These are phyloP conservation scores for Populus deltoides DNA, from an alignment of 345 rosid species.

Conservation along the genomic window DNA sequence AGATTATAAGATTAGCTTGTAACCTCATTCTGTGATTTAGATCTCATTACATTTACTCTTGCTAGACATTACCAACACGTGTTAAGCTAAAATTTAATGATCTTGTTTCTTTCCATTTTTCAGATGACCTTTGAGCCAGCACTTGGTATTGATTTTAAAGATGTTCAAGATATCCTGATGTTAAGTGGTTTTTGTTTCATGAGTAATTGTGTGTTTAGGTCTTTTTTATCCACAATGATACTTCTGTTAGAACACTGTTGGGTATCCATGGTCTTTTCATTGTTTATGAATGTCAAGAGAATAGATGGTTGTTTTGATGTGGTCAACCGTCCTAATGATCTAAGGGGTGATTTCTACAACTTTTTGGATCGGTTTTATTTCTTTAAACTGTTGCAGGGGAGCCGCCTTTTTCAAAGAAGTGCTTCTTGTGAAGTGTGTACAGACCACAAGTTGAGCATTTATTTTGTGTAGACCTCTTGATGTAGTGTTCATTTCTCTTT, in stretches of 20 bases:
- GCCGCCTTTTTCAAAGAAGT: background rate
- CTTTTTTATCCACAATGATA: background rate
- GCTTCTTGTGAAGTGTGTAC: background rate
- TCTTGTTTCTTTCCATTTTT: conserved; percentile 27
- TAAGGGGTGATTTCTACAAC: background rate
- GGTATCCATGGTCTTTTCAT: background rate
- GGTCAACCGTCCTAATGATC: background rate
- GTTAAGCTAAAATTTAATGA: conserved; percentile 13
- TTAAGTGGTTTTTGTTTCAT: conserved; percentile 5
- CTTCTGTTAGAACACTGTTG: background rate
- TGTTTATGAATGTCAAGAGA: background rate
- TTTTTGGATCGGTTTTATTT: background rate
- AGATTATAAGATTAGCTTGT: background rate
- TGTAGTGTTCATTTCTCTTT: background rate
- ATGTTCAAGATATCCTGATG: conserved; percentile 79
- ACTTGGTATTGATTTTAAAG: conserved; percentile 74
- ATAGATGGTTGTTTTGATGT: background rate
- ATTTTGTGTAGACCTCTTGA: background rate
- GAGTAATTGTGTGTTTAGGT: background rate
- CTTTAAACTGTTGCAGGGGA: background rate
- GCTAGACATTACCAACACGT: background rate
- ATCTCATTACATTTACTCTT: background rate
- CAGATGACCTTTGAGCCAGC: conserved; percentile 76
- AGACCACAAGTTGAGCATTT: background rate
- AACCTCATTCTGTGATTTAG: background rate